Percentiles rank a stretch among this genome's conserved stretches.
phyloP scores from a whole-genome alignment of 371 early-diverging fungal species.

The Haplosporangium sp. region DNA sequence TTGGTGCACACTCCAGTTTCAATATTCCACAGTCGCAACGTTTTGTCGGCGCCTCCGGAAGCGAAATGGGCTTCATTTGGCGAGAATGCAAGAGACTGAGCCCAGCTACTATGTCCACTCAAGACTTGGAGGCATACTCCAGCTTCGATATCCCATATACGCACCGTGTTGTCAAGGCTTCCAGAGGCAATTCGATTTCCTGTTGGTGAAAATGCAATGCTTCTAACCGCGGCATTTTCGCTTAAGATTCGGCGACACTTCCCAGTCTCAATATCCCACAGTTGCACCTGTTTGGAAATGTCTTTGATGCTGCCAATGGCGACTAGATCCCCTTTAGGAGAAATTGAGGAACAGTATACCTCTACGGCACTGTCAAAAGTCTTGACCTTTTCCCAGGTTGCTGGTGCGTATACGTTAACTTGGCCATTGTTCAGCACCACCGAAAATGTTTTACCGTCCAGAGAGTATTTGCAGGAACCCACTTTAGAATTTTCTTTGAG shows the following conservation, averaged over 20 bases:
- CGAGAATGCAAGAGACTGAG: too few relatives aligned
- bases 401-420: not conserved
- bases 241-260: too few relatives aligned
- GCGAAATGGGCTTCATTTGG: too few relatives aligned
- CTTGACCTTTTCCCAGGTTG: not conserved
- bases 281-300: not conserved
- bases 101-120: not conserved
- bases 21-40: too few relatives aligned
- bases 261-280: not conserved
- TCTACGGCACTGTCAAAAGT: too few relatives aligned
- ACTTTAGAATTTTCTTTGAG: not conserved
- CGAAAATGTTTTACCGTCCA: not conserved
- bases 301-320: too few relatives aligned
- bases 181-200: conserved; percentile 2
- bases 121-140: not conserved
- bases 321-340: not conserved
- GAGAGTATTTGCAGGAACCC: not conserved
- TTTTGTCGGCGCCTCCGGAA: too few relatives aligned
- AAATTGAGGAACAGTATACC: too few relatives aligned
- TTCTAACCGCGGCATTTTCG: too few relatives aligned
- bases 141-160: not conserved
- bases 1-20: too few relatives aligned
- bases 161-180: not conserved
- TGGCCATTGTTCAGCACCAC: not conserved
- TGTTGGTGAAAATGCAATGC: not conserved